Evolutionary conservation across 2,329 filamentous ascomycete genomes (phyloP).

Genomic region (Curvularia eragrostidis): DNA sequence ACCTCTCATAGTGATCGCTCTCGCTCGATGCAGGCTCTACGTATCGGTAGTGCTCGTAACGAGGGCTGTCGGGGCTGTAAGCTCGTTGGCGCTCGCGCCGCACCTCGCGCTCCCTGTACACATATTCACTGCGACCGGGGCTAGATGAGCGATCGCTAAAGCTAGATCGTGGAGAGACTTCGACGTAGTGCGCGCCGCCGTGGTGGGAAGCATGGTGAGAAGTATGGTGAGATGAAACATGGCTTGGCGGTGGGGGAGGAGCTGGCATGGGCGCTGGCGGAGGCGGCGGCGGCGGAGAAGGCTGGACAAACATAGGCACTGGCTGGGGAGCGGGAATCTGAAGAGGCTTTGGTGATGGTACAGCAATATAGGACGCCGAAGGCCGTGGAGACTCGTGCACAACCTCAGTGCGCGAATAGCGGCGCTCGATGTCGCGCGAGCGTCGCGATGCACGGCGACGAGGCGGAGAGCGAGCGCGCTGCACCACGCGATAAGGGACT

Average conservation of each 20-base stretch:
- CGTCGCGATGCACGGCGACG: slow-evolving; percentile 37
- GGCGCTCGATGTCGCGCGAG: slow-evolving; percentile 28
- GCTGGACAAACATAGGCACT: slow-evolving; percentile 50
- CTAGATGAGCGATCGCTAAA: slow-evolving; percentile 40
- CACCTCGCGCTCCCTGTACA: slow-evolving; percentile 54
- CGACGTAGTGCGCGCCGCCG: slow-evolving; percentile 51
- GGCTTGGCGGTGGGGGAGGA: slow-evolving; percentile 36
- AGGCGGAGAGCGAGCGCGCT: slow-evolving; percentile 39
- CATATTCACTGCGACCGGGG: slow-evolving; percentile 49
- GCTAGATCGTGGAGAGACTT: slow-evolving; percentile 52
- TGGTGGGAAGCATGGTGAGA: slow-evolving; percentile 27
- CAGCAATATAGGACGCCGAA: slow-evolving; percentile 40
- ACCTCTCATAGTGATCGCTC: slow-evolving; percentile 38
- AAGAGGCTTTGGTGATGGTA: slow-evolving; percentile 42
- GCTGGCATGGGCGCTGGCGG: slow-evolving; percentile 41
- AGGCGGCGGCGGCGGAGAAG: slow-evolving; percentile 41
- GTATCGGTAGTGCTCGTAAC: slow-evolving; percentile 57
- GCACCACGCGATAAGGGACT: slow-evolving; percentile 48
- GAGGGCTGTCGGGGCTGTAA: slow-evolving; percentile 45
- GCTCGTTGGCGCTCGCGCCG: slow-evolving; percentile 51
- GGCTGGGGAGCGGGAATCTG: slow-evolving; percentile 51
- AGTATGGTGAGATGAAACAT: slow-evolving; percentile 21
- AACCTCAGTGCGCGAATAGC: slow-evolving; percentile 43
- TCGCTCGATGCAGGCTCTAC: slow-evolving; percentile 50
- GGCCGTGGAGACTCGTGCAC: slow-evolving; percentile 40